Evolutionary conservation across 1,139 yeast genomes (phyloP), one percentile per base, ranked within the genome.

Genomic region (Blastobotrys capitulatus): DNA sequence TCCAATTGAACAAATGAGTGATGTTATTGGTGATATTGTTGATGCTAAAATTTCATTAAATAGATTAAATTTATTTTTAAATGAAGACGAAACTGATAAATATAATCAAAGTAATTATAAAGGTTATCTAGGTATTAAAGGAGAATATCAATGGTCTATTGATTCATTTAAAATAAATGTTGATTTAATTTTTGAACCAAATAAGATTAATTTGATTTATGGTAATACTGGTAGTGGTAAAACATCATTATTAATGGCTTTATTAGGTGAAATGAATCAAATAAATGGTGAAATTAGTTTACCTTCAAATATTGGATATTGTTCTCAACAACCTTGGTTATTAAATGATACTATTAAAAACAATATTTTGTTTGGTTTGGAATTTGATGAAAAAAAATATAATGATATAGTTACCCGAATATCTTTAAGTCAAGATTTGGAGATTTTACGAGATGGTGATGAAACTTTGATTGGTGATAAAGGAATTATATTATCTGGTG

Each of bases 161-260:
- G 98, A 92, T 69, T 80, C 94, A 12, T 22, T 22, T 22, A 22
- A 22, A 7, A 5, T 22, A 7, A 22, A 89, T 60, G 64, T 90
- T 52, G 72, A 83, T 57, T 68, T 90, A 54, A 74, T 74, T 27
- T 92, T 90, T 68, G 75, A 77, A 57, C 71, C 77, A 39, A 94
- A 88, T 19, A 80, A 86, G 63, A 72, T 92, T 62, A 89, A 89
- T 59, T 89, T 90, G 20, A 75, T 90, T 53, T 79, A 88, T 61
- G 98, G 98, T 29, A 84, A 96, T 10, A 92, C 97, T 12, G 97
- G 98, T 52, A 71, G 95, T 1, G 98, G 98, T 68, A 90, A 90
- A 67, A 86, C 96, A 2, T 90, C 97, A 0, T 69, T 92, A 56
- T 74, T 92, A 52, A 75, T 90, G 74, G 98, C 96, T 4, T 73